Evolutionary conservation across 192 early-diverging fungal species (phyloP).

Genomic region (Phycomyces blakesleeanus): DNA sequence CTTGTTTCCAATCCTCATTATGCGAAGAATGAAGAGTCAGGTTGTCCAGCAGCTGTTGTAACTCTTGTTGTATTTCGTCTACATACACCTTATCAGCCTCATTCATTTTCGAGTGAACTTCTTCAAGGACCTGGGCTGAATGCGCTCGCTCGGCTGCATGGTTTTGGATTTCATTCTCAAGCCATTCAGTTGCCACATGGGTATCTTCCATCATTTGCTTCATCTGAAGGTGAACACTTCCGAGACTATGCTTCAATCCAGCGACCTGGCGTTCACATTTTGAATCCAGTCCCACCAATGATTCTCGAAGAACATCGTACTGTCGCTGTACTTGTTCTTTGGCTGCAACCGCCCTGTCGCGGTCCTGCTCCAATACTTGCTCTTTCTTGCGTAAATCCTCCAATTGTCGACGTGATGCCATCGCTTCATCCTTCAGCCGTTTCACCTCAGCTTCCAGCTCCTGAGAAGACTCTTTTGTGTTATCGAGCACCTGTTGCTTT

Average conservation of each 20-base stretch:
- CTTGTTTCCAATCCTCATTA: constrained; percentile 9
- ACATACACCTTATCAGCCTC: constrained; percentile 10
- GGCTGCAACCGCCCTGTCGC: constrained; percentile 16
- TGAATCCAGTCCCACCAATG: constrained; percentile 8
- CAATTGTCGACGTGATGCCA: constrained; percentile 23
- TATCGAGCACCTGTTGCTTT: constrained; percentile 28
- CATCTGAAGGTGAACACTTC: background rate
- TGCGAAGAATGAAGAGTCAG: constrained; percentile 7
- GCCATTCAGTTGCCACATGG: constrained; percentile 3
- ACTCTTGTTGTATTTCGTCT: constrained; percentile 3
- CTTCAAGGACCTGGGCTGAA: background rate
- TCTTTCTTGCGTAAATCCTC: constrained; percentile 24
- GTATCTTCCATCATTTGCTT: constrained; percentile 12
- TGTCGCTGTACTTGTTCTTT: constrained; percentile 27
- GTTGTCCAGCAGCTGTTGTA: constrained; percentile 12
- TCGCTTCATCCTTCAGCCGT: constrained; percentile 28
- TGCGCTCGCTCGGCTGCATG: constrained; percentile 1
- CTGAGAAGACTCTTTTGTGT: constrained; percentile 18
- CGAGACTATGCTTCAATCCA: constrained; percentile 15
- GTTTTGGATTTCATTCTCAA: constrained; percentile 8
- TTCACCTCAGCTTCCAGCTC: constrained; percentile 28
- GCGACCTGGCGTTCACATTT: constrained; percentile 15
- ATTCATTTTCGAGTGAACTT: background rate
- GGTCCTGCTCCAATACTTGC: constrained; percentile 14
- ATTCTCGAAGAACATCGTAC: constrained; percentile 17